phyloP scores from a whole-genome alignment of 768 basidiomycete species.

The Albatrellus ellisii region DNA sequence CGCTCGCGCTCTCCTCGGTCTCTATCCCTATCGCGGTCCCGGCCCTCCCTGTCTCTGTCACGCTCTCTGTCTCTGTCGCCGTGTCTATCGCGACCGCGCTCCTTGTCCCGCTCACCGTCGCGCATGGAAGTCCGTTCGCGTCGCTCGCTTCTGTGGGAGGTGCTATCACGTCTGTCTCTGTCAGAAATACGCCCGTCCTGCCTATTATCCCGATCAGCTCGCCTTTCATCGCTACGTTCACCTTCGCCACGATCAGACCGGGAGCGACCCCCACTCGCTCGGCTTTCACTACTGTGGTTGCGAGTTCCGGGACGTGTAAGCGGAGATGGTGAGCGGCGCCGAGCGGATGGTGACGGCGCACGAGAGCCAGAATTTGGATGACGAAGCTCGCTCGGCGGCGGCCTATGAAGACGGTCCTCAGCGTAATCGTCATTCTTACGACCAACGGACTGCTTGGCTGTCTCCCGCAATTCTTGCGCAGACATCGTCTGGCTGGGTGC shows the following conservation, averaged over 20 bases:
- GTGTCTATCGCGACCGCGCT: constrained; percentile 22
- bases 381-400: constrained; percentile 24
- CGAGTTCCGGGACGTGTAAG: constrained; percentile 53
- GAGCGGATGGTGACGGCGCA: constrained; percentile 39
- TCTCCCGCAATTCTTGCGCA: constrained; percentile 71
- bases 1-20: constrained; percentile 12
- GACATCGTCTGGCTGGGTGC: constrained; percentile 68
- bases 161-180: constrained; percentile 12
- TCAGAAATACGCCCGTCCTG: constrained; percentile 31
- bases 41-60: constrained; percentile 16
- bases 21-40: constrained; percentile 17
- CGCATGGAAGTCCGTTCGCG: constrained; percentile 25
- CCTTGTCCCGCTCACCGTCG: constrained; percentile 37
- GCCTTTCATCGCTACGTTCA: constrained; percentile 36
- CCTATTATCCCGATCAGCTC: constrained; percentile 37
- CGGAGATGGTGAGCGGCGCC: constrained; percentile 54
- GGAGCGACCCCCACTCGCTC: constrained; percentile 51
- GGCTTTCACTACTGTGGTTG: constrained; percentile 59
- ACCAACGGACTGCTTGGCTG: constrained; percentile 48
- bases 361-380: constrained; percentile 33
- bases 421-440: constrained; percentile 26
- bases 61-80: constrained; percentile 17
- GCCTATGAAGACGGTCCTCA: constrained; percentile 17
- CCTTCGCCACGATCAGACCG: constrained; percentile 40
- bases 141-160: constrained; percentile 34